These are phyloP conservation scores for Danielia oregonensis DNA, from an alignment of 805 yeast species.

Conservation along the genomic window DNA sequence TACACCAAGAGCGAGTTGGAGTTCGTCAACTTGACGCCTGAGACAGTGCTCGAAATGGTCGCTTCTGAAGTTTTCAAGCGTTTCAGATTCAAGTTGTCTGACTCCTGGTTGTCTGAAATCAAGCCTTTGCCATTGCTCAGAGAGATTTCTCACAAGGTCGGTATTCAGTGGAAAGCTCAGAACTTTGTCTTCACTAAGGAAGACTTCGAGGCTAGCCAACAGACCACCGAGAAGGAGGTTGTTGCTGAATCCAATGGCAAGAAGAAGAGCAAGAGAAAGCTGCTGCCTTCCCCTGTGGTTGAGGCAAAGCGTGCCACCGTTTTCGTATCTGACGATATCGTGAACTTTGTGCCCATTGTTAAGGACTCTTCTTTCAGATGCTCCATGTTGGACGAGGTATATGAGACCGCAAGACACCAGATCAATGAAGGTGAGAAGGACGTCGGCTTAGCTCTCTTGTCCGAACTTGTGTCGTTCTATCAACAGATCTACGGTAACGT, in stretches of 20 bases:
- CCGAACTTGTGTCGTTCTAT: slow-evolving; percentile 66
- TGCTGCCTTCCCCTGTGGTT: slow-evolving; percentile 8
- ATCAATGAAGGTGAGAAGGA: slow-evolving; percentile 42
- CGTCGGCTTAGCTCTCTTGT: slow-evolving; percentile 58
- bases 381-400: slow-evolving; percentile 68
- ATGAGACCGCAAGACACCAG: slow-evolving; percentile 54
- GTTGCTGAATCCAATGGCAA: slow-evolving; percentile 24
- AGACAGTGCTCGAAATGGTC: slow-evolving; percentile 42
- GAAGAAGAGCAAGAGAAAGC: slow-evolving; percentile 25
- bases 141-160: slow-evolving; percentile 71
- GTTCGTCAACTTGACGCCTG: slow-evolving; percentile 46
- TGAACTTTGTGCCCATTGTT: slow-evolving; percentile 68
- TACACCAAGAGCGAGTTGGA: slow-evolving; percentile 40
- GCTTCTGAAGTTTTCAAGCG: slow-evolving; percentile 53
- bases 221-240: slow-evolving; percentile 11
- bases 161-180: slow-evolving; percentile 75
- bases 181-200: slow-evolving; percentile 47
- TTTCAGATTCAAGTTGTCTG: slow-evolving; percentile 58
- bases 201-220: slow-evolving; percentile 27
- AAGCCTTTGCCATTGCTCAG: slow-evolving; percentile 51
- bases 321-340: slow-evolving; percentile 57
- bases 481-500: slow-evolving; percentile 83
- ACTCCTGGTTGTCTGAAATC: slow-evolving; percentile 43
- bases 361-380: slow-evolving; percentile 69
- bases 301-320: slow-evolving; percentile 33